Evolutionary conservation across 1,139 yeast genomes (phyloP).

Genomic region (Lodderomyces beijingensis): DNA sequence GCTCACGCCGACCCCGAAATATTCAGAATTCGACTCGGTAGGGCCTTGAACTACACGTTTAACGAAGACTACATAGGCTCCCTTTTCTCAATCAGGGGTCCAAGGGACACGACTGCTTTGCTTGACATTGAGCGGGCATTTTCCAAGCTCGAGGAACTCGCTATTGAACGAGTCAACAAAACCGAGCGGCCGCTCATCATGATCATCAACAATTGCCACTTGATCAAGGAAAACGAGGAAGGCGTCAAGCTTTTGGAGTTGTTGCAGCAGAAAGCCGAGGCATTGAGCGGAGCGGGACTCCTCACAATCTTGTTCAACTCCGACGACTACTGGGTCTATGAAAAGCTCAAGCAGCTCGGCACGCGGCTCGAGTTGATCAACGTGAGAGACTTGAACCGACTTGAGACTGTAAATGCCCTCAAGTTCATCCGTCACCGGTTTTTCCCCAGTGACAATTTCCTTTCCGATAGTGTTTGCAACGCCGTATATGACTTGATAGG

Average conservation of each 20-base stretch:
- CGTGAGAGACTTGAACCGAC: constrained; percentile 60
- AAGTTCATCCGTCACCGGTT: constrained; percentile 47
- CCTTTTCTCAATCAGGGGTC: constrained; percentile 77
- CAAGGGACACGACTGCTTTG: constrained; percentile 79
- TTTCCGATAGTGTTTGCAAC: constrained; percentile 40
- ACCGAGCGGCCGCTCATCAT: constrained; percentile 56
- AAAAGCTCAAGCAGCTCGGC: constrained; percentile 65
- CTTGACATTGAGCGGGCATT: constrained; percentile 82
- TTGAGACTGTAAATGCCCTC: constrained; percentile 55
- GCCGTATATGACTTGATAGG: constrained; percentile 69
- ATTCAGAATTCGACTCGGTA: constrained; percentile 70
- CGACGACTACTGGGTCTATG: constrained; percentile 87
- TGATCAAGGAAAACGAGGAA: constrained; percentile 68
- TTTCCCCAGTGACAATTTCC: constrained; percentile 33
- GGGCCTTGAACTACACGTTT: constrained; percentile 68
- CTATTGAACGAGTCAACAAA: constrained; percentile 43
- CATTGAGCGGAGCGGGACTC: constrained; percentile 70
- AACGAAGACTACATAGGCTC: constrained; percentile 84
- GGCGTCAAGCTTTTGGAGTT: constrained; percentile 71
- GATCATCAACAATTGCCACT: constrained; percentile 70
- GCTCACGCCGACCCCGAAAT: constrained; percentile 88
- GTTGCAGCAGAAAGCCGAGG: constrained; percentile 79
- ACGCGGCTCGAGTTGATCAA: constrained; percentile 72
- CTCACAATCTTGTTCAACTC: constrained; percentile 75
- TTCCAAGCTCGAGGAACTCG: constrained; percentile 69